These are phyloP conservation scores for Trichosanthes cucumerina DNA, from an alignment of 306 rosid genomes.

Conservation along the genomic window DNA sequence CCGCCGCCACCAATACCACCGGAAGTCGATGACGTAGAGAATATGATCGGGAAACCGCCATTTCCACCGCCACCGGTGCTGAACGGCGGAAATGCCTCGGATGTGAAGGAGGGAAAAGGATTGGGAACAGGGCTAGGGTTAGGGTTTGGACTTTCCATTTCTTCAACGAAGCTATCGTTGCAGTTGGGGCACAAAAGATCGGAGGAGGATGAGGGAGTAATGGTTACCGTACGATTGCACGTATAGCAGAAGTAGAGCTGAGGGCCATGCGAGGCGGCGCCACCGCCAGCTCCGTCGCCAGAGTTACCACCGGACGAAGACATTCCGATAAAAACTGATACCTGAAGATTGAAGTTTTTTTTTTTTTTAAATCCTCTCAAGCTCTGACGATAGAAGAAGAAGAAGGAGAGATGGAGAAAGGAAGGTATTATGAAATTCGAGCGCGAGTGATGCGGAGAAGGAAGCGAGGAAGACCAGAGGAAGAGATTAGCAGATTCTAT, in stretches of 20 bases:
- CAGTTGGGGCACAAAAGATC: conserved; percentile 68
- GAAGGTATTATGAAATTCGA: not conserved
- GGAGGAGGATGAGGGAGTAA: conserved; percentile 39
- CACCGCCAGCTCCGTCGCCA: conserved; percentile 18
- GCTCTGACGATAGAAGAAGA: not conserved
- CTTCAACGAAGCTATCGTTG: conserved; percentile 58
- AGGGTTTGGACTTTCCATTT: conserved; percentile 46
- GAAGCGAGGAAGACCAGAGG: conserved; percentile 21
- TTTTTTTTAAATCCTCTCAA: not conserved
- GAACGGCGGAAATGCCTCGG: conserved; percentile 23
- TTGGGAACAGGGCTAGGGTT: conserved; percentile 23
- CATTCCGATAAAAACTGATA: conserved; percentile 26
- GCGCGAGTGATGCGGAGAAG: conserved; percentile 13
- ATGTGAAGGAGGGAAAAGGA: conserved; percentile 35
- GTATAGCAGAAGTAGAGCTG: conserved; percentile 63
- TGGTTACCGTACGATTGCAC: conserved; percentile 48
- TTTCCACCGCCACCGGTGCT: conserved; percentile 15
- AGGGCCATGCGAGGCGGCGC: conserved; percentile 18
- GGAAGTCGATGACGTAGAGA: conserved; percentile 24
- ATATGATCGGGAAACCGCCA: conserved; percentile 30
- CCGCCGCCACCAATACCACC: conserved; percentile 16
- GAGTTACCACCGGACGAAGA: conserved; percentile 46
- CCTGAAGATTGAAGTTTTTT: not conserved
- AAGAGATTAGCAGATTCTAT: conserved; percentile 12
- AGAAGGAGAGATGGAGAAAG: not conserved